Evolutionary conservation across 2,329 filamentous ascomycete genomes (phyloP), one percentile per base, ranked within the genome.

Genomic region (Xylaria sp.): DNA sequence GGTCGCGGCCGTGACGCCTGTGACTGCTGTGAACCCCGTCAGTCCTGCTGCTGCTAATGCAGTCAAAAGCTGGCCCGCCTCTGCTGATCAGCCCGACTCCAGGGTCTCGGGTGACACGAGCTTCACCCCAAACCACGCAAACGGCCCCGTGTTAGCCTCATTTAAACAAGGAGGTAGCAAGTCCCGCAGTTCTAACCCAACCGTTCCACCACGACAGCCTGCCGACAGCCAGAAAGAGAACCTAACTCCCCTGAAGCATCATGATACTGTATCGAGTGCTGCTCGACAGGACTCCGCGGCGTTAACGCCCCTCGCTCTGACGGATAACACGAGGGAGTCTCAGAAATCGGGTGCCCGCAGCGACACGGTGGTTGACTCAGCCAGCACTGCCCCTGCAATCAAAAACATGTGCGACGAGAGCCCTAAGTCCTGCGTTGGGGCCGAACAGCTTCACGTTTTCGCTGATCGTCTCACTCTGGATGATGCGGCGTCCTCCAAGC

Each of bases 301-400:
- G 56, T 46, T 68, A 64, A 70, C 70, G 25, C 69, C 71, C 65
- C 72, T 78, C 57, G 64, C 67, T 56, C 62, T 63, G 62, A 58
- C 49, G 23, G 72, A 74, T 59, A 69, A 73, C 51, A 67, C 70
- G 57, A 62, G 63, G 58, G 72, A 75, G 68, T 59, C 67, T 69
- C 75, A 75, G 70, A 72, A 73, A 62, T 63, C 78, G 77, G 77
- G 74, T 79, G 76, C 71, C 76, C 69, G 76, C 77, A 78, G 72
- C 70, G 65, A 72, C 41, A 39, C 36, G 52, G 55, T 60, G 51
- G 36, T 43, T 51, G 54, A 62, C 59, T 68, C 70, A 67, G 62
- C 70, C 68, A 70, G 65, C 63, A 58, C 70, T 43, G 51, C 65
- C 56, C 52, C 72, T 67, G 57, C 64, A 58, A 48, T 54, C 59